Evolutionary conservation across 306 rosid genomes (phyloP).

Genomic region (Acacia melanoxylon): DNA sequence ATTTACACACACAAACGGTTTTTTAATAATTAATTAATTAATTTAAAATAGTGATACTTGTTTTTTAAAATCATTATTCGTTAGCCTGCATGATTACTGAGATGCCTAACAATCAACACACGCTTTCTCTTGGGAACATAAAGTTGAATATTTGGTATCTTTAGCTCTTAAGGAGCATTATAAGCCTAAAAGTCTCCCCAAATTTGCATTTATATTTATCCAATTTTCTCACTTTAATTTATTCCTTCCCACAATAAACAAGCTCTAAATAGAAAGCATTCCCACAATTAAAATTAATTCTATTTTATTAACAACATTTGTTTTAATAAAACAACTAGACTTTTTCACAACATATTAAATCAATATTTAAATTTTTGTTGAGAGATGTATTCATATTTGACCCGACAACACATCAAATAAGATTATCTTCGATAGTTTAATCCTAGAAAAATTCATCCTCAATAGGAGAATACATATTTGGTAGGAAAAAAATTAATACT

Average conservation of each 20-base stretch:
- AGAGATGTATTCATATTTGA: too few relatives aligned
- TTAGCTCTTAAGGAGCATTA: background rate
- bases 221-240: background rate
- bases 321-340: too few relatives aligned
- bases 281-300: background rate
- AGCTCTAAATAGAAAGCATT: background rate
- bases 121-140: background rate
- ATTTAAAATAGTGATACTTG: background rate
- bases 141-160: background rate
- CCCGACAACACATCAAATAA: too few relatives aligned
- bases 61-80: background rate
- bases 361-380: too few relatives aligned
- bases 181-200: background rate
- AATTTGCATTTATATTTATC: background rate
- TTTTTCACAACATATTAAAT: too few relatives aligned
- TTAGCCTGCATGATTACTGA: background rate
- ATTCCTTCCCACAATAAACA: background rate
- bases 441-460: too few relatives aligned
- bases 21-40: background rate
- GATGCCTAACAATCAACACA: background rate
- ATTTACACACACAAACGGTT: background rate
- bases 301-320: too few relatives aligned
- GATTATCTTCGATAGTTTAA: too few relatives aligned
- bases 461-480: too few relatives aligned
- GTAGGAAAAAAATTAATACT: too few relatives aligned